Base-by-base conservation (phyloP, 1,139 yeast genomes). In the Magnusiomyces paraingens region DNA sequence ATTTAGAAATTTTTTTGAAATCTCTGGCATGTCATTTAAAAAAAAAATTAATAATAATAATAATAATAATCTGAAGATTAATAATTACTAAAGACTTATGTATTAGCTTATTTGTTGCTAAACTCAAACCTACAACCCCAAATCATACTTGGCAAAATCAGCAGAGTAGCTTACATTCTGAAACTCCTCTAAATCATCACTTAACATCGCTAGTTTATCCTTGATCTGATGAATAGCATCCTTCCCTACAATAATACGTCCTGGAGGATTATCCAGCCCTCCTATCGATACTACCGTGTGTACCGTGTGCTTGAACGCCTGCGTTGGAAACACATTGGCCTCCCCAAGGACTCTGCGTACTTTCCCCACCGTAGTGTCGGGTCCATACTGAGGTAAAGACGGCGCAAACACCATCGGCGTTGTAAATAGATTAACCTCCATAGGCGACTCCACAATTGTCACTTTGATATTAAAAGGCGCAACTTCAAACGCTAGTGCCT, bases 211-310 rank as follows among this genome's bases (percentile, higher is more conserved):
- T 20, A 69, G 58, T 40, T 62, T 62, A 50, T 66, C 68, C 45
- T 61, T 57, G 29, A 68, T 57, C 53, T 66, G 66, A n/a, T 61
- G 63, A 29, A 66, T 63, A 1, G 70, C 66, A 26, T 59, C 66
- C 5, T 57, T 57, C 2, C 71, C 72, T 1, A 66, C 66, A 10
- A 66, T 60, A 20, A 68, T 57, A 12, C 69, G 54, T 44, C 64
- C 58, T 1, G 72, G 72, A 2, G 72, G 72, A 53, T 68, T 67
- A 41, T 63, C 65, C 21, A 65, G 58, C 10, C 70, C 71, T 3
- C 68, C 71, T 6, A 68, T 61, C 6, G 62, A 57, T 42, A 62
- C 53, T n/a, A 69, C 61, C 1, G 67, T 68, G 14, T 51, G 51
- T 14, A 65, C 55, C 1, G 64, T 61, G 26, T 66, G 62, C 10